These are phyloP conservation scores for Plicaturopsis crispa DNA, from an alignment of 768 basidiomycete genomes.

Conservation along the genomic window DNA sequence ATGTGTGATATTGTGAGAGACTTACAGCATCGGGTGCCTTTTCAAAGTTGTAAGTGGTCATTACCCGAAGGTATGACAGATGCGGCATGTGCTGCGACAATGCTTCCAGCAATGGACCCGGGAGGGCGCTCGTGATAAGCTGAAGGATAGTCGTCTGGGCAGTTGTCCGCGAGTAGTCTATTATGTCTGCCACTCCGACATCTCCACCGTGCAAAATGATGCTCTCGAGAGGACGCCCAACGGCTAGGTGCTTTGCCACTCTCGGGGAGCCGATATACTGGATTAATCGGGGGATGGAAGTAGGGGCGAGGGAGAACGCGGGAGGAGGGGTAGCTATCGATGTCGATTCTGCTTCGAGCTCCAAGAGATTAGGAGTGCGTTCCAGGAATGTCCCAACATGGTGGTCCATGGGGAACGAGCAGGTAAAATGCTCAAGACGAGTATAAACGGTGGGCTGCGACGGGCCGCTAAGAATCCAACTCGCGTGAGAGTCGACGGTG, in stretches of 20 bases:
- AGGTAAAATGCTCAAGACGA: constrained; percentile 47
- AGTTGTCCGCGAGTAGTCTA: constrained; percentile 29
- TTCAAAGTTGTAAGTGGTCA: constrained; percentile 45
- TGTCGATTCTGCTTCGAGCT: constrained; percentile 45
- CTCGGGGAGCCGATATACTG: constrained; percentile 58
- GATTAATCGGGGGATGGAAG: constrained; percentile 27
- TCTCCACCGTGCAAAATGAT: constrained; percentile 58
- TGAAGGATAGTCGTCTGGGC: constrained; percentile 47
- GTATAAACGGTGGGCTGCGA: constrained; percentile 26
- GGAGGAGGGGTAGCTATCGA: constrained; percentile 21
- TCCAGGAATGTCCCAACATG: constrained; percentile 53
- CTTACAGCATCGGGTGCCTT: constrained; percentile 47
- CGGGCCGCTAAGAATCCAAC: constrained; percentile 43
- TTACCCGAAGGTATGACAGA: constrained; percentile 61
- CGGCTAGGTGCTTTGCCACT: constrained; percentile 48
- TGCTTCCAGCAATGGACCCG: constrained; percentile 47
- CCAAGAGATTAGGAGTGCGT: constrained; percentile 43
- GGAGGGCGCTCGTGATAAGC: constrained; percentile 50
- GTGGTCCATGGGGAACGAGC: constrained; percentile 53
- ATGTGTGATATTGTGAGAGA: constrained; percentile 11
- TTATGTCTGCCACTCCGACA: constrained; percentile 46
- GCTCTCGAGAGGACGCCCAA: constrained; percentile 57
- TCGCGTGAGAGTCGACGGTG: constrained; percentile 36
- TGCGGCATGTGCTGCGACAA: constrained; percentile 51
- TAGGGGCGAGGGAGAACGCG: constrained; percentile 16